Base-by-base conservation (phyloP, 495 filamentous ascomycete species). In the Hyaloscypha variabilis region DNA sequence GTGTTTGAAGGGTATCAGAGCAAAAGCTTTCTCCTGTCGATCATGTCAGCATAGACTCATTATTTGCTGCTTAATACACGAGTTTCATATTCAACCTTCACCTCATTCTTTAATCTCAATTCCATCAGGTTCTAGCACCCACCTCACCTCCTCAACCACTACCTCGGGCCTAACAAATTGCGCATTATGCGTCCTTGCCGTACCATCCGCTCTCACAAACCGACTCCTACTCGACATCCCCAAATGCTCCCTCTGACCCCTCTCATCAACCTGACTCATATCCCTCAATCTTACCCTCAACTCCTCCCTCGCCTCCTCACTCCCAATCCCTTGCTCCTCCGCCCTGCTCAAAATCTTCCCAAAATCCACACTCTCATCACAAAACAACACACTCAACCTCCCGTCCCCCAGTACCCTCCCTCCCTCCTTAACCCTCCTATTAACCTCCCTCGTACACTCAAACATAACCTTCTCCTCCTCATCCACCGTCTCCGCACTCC, bases 301-400 rank as follows among this genome's bases (percentile, higher is more conserved):
- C 49, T 6, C 49, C 17, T 52, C 49, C 17, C 49, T 52, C 49
- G 49, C 49, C 23, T 52, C 23, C 23, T 52, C 6, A 24, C 19
- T 52, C 17, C 49, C 49, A 52, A 8, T 52, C 23, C 23, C 23
- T 6, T 52, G 5, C 49, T 52, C 17, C 5, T 8, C 17, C 17
- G 19, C 49, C 6, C 5, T 8, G 19, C 23, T 24, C 19, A n/a
- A 52, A 52, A 52, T 5, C 23, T 52, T 52, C 17, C 49, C 23
- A 19, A 52, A 52, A 19, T n/a, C 49, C 4, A 52, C 5, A 24
- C 49, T 52, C 49, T 6, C 49, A 52, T 52, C n/a, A n/a, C 17
- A n/a, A 52, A 52, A 52, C 17, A 52, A 5, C n/a, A 52, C 49
- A 52, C 49, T 6, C 49, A 52, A 24, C n/a, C 49, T 52, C n/a